A percentile compares a stretch with the other conserved stretches of the same genome.
Evolutionary conservation across 208 protist genomes (phyloP).

Genomic region (Trypanosomatidae sp.): DNA sequence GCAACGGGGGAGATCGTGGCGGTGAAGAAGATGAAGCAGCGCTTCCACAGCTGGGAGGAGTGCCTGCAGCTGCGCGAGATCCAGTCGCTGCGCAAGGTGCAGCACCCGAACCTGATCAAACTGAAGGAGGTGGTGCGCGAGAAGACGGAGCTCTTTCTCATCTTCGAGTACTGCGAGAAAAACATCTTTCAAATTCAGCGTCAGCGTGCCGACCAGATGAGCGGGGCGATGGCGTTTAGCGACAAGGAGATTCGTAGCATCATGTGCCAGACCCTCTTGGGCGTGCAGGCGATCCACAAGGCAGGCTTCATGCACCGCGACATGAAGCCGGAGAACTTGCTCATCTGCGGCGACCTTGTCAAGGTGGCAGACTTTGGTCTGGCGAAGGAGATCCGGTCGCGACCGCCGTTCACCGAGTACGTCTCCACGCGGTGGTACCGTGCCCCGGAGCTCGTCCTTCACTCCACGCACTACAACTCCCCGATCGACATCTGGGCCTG

Average conservation of each 20-base stretch:
- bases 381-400: constrained; percentile 95
- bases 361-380: constrained; percentile 98
- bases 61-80: constrained; percentile 97
- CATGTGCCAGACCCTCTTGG: constrained; percentile 90
- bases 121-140: constrained; percentile 98
- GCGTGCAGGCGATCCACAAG: constrained; percentile 90
- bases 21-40: constrained; percentile 99
- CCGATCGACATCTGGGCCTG: constrained; percentile 98
- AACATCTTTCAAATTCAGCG: constrained; percentile 97
- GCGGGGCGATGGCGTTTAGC: constrained; percentile 86
- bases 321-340: constrained; percentile 94
- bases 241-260: constrained; percentile 95
- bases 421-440: constrained; percentile 98
- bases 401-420: constrained; percentile 98
- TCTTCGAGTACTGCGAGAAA: constrained; percentile 98
- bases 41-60: constrained; percentile 98
- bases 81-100: constrained; percentile 95
- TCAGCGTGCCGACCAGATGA: constrained; percentile 81
- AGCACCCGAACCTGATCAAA: constrained; percentile 98
- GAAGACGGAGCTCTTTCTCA: constrained; percentile 97
- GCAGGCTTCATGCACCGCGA: constrained; percentile 94
- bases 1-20: constrained; percentile 95
- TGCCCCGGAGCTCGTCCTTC: constrained; percentile 97
- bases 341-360: constrained; percentile 85
- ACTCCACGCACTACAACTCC: constrained; percentile 97